Conservation (phyloP, 805 yeast genomes). For the Yarrowia sp. region DNA sequence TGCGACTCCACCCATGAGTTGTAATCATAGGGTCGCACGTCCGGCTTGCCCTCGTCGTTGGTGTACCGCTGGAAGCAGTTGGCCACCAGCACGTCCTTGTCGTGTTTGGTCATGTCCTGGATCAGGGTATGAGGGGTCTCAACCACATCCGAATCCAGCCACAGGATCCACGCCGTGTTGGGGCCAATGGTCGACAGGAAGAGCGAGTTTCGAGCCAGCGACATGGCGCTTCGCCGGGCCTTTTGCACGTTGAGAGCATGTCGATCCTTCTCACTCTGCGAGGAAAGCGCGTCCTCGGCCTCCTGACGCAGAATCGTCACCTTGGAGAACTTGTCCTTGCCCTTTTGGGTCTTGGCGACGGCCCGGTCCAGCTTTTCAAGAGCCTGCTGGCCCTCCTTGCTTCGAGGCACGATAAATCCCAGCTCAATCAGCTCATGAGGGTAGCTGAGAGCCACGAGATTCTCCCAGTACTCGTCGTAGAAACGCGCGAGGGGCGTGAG, state of each 20-base stretch:
- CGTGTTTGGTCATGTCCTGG: slow-evolving; percentile 82
- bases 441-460: slow-evolving; percentile 68
- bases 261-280: slow-evolving; percentile 81
- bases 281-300: slow-evolving; percentile 67
- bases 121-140: slow-evolving; percentile 82
- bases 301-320: slow-evolving; percentile 91
- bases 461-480: slow-evolving; percentile 83
- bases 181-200: slow-evolving; percentile 87
- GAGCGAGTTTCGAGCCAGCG: slow-evolving; percentile 88
- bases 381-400: slow-evolving; percentile 76
- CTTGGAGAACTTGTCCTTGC: slow-evolving; percentile 70
- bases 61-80: slow-evolving; percentile 85
- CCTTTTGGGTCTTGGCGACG: slow-evolving; percentile 67
- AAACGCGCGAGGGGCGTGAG: slow-evolving; percentile 89
- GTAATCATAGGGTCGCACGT: slow-evolving; percentile 86
- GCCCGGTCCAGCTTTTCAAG: slow-evolving; percentile 69
- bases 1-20: slow-evolving; percentile 83
- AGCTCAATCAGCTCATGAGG: slow-evolving; percentile 83
- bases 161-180: slow-evolving; percentile 87
- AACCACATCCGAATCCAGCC: slow-evolving; percentile 94
- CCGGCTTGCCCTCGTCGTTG: slow-evolving; percentile 55
- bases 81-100: slow-evolving; percentile 85
- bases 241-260: slow-evolving; percentile 87
- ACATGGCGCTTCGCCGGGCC: slow-evolving; percentile 86
- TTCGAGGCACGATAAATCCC: slow-evolving; percentile 89